phyloP scores from a whole-genome alignment of 805 yeast species.

The Ascoidea asiatica region DNA sequence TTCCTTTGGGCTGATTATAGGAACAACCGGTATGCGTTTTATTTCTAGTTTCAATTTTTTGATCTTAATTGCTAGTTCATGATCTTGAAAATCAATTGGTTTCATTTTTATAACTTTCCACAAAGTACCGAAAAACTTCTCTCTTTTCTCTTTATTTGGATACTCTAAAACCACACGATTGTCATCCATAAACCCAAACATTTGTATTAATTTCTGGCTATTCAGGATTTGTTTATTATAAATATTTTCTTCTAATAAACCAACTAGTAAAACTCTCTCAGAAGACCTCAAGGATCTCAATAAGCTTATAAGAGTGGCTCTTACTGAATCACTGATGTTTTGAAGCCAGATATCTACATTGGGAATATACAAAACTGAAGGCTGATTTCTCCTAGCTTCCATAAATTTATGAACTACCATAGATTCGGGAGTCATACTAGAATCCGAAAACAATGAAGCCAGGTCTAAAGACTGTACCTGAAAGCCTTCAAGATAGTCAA shows the following conservation, averaged over 20 bases:
- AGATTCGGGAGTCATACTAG: constrained; percentile 73
- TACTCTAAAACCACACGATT: constrained; percentile 30
- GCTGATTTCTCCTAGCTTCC: constrained; percentile 84
- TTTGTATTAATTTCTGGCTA: constrained; percentile 18
- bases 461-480: constrained; percentile 81
- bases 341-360: constrained; percentile 65
- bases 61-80: constrained; percentile 27
- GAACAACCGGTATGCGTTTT: constrained; percentile 56
- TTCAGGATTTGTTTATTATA: background rate
- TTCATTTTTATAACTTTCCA: constrained; percentile 43
- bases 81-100: constrained; percentile 61
- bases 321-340: constrained; percentile 56
- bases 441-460: constrained; percentile 62
- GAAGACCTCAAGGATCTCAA: constrained; percentile 53
- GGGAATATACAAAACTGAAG: constrained; percentile 75
- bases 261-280: constrained; percentile 65
- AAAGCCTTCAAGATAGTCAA: constrained; percentile 77
- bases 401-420: constrained; percentile 69
- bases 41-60: constrained; percentile 16
- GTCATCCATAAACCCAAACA: constrained; percentile 43
- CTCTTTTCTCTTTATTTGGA: constrained; percentile 35
- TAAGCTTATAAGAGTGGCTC: constrained; percentile 57
- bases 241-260: constrained; percentile 37
- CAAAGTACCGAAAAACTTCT: constrained; percentile 40
- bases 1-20: constrained; percentile 75